Percentiles rank a stretch among this genome's conserved stretches.
These are phyloP conservation scores for Solanum infundibuliforme DNA, from an alignment of 257 asterid species.

Conservation along the genomic window DNA sequence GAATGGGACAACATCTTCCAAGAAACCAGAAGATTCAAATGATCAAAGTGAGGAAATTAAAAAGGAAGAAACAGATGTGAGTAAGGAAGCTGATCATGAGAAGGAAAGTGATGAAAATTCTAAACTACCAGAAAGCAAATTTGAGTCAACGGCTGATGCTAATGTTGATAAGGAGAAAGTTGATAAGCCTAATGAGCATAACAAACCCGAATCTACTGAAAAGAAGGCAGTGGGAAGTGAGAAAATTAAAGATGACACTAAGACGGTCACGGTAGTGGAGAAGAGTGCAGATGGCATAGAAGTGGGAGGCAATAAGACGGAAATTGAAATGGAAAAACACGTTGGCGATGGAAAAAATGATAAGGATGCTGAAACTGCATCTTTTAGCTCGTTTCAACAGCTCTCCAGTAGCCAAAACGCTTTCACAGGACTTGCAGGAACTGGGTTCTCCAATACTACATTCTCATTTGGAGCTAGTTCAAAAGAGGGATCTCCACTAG, in stretches of 20 bases:
- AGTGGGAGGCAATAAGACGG: conserved; percentile 18
- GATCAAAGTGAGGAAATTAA: background rate
- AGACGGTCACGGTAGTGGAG: conserved; percentile 15
- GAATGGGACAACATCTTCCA: background rate
- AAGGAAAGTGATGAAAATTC: conserved; percentile 12
- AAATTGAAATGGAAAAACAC: conserved; percentile 24
- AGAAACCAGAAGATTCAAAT: background rate
- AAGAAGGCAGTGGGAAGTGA: conserved; percentile 6
- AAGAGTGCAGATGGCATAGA: conserved; percentile 17
- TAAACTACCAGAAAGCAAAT: conserved; percentile 19
- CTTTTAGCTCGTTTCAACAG: conserved; percentile 69
- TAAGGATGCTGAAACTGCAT: conserved; percentile 36
- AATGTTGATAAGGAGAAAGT: conserved; percentile 17
- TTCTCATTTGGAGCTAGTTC: conserved; percentile 69
- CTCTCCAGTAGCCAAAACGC: conserved; percentile 82
- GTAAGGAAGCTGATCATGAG: conserved; percentile 10
- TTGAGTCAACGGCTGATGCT: conserved; percentile 11
- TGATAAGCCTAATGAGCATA: background rate
- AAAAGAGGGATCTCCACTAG: conserved; percentile 35
- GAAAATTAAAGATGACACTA: background rate
- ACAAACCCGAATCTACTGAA: background rate
- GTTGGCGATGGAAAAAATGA: conserved; percentile 20
- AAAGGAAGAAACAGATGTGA: background rate
- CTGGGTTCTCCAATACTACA: conserved; percentile 66
- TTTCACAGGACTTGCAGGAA: conserved; percentile 76